Evolutionary conservation across 768 basidiomycete genomes (phyloP), one percentile per base, ranked within the genome.

Genomic region (Leucosporidium creatinivorum): DNA sequence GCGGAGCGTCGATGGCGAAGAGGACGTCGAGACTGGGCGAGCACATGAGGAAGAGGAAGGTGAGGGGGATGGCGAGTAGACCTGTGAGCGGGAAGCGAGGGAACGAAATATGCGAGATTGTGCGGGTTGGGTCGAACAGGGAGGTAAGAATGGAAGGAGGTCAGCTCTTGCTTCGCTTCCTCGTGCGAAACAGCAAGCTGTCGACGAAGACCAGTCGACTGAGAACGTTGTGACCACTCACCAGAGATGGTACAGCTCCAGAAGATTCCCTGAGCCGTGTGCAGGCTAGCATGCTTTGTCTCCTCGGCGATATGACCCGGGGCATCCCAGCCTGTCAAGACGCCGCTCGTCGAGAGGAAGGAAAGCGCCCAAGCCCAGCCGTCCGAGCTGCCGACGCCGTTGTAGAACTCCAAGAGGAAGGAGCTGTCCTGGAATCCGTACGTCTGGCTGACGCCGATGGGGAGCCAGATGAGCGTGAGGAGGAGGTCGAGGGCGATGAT

Each of bases 311-410:
- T 86, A 69, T 92, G 90, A 60, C 61, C 70, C 0, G 64, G 63
- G 10, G 90, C 90, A 76, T 94, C 92, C 75, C 93, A 94, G 10
- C 93, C 93, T 5, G 88, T 92, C 80, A 94, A 79, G 0, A 88
- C 90, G 17, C 91, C 89, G 0, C 91, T 86, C 1, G 90, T 88
- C 78, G 91, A 92, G 26, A 93, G 81, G 81, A 91, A 90, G 6
- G 87, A 90, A 49, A 96, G 78, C 21, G 91, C 83, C 89, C 89
- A 94, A 74, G 93, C 93, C 93, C 91, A 93, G 7, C 84, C 89
- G 13, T 87, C 81, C 26, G 89, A 83, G 4, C 48, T 26, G 2
- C 39, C 39, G 39, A 44, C 39, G 39, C 90, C 91, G 73, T 93
- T 93, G 77, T 90, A 88, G 19, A 85, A 87, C 81, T 83, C 81